Evolutionary conservation across 1,139 yeast genomes (phyloP).

Genomic region (Debaryomyces robertsiae): DNA sequence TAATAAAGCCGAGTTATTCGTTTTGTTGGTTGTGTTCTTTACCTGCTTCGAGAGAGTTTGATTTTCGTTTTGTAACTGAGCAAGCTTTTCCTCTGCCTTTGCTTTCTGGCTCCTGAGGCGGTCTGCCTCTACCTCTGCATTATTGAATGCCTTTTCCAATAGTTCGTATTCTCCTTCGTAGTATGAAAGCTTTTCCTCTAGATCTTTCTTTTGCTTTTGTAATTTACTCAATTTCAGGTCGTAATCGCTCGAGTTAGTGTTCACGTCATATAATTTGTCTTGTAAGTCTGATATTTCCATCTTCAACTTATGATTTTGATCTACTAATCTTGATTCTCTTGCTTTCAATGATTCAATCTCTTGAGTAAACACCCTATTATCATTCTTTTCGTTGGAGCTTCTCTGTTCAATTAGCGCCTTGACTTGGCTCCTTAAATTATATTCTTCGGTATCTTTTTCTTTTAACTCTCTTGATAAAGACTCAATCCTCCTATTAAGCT

Average conservation of each 20-base stretch:
- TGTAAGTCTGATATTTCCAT: slow-evolving; percentile 22
- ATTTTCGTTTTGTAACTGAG: slow-evolving; percentile 24
- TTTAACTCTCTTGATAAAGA: slow-evolving; percentile 22
- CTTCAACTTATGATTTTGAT: slow-evolving; percentile 23
- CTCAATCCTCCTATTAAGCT: slow-evolving; percentile 16
- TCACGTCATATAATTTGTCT: slow-evolving; percentile 23
- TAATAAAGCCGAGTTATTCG: slow-evolving; percentile 22
- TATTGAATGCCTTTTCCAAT: slow-evolving; percentile 23
- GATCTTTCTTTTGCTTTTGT: slow-evolving; percentile 22
- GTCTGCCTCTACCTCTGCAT: slow-evolving; percentile 19
- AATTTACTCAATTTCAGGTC: slow-evolving; percentile 15
- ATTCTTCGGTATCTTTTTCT: slow-evolving; percentile 26
- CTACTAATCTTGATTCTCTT: slow-evolving; percentile 21
- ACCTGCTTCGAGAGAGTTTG: slow-evolving; percentile 15
- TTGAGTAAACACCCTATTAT: slow-evolving; percentile 18
- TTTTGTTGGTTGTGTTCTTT: slow-evolving; percentile 14
- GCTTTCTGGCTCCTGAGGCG: slow-evolving; percentile 15
- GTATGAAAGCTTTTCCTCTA: slow-evolving; percentile 27
- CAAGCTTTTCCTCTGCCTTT: slow-evolving; percentile 15
- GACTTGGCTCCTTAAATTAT: slow-evolving; percentile 26
- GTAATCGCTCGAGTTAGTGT: slow-evolving; percentile 18
- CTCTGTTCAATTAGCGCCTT: slow-evolving; percentile 22
- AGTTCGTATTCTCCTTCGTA: slow-evolving; percentile 31
- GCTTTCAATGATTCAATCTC: slow-evolving; percentile 24
- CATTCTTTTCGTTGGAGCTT: slow-evolving; percentile 10